These are phyloP conservation scores for Emmonsiellopsis sp. DNA, from an alignment of 2,329 filamentous ascomycete genomes.

Conservation along the genomic window DNA sequence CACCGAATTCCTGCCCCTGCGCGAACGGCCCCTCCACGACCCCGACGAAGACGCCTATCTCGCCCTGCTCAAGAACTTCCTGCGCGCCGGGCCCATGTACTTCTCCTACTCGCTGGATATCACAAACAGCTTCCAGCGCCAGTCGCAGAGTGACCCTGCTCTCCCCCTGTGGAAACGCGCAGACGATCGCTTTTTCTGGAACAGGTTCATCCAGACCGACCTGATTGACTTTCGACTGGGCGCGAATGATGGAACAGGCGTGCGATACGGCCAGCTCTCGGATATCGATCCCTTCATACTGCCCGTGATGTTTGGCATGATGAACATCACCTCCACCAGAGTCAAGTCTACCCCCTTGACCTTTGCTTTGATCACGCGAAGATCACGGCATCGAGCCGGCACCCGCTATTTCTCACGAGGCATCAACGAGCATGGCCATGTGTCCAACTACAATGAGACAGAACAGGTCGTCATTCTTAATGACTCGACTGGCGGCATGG, in stretches of 20 bases:
- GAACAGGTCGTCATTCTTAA: slow-evolving; percentile 89
- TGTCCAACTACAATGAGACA: slow-evolving; percentile 99
- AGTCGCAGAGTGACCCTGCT: slow-evolving; percentile 64
- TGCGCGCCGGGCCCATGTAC: slow-evolving; percentile 85
- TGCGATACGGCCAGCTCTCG: slow-evolving; percentile 51
- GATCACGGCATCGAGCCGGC: slow-evolving; percentile 79
- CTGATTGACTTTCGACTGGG: slow-evolving; percentile 78
- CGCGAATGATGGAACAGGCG: slow-evolving; percentile 37
- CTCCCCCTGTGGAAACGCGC: slow-evolving; percentile 81
- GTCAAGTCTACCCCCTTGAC: slow-evolving; percentile 81
- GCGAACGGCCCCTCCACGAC: slow-evolving; percentile 84
- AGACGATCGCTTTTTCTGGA: slow-evolving; percentile 99
- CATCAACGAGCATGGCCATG: slow-evolving; percentile 84
- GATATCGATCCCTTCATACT: slow-evolving; percentile 85
- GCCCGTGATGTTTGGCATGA: slow-evolving; percentile 91
- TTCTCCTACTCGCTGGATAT: slow-evolving; percentile 97
- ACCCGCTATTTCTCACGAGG: slow-evolving; percentile 93
- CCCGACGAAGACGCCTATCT: slow-evolving; percentile 92
- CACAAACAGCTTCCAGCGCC: slow-evolving; percentile 93
- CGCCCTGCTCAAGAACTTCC: slow-evolving; percentile 65
- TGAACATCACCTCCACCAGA: slow-evolving; percentile 77
- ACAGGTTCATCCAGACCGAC: slow-evolving; percentile 83
- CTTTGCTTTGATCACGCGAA: slow-evolving; percentile 76
- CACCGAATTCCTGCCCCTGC: slow-evolving; percentile 88
- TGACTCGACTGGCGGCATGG: slow-evolving; percentile 63